These are phyloP conservation scores for Closterium sp. DNA, from an alignment of 139 green algal species.

Conservation along the genomic window DNA sequence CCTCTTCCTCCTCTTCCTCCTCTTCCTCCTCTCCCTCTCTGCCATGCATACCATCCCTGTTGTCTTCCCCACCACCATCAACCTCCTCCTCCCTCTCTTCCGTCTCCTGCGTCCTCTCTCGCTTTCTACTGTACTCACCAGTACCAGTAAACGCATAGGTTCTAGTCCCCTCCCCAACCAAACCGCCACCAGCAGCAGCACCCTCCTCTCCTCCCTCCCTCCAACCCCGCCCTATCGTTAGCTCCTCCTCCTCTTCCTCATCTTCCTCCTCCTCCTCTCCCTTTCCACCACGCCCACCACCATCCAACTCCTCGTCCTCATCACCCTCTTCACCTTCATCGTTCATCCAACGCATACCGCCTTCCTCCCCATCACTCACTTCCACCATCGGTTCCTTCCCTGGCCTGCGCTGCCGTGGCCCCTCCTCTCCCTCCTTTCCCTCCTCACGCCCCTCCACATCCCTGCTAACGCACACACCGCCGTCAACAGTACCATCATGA, in stretches of 20 bases:
- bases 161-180: background rate
- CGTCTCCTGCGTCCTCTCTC: background rate
- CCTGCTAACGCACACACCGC: no score
- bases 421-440: background rate
- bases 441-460: no score
- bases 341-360: no score
- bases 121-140: background rate
- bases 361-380: background rate
- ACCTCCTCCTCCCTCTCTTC: background rate
- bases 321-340: no score
- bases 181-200: no score
- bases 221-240: no score
- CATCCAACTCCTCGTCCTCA: no score
- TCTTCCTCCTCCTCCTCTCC: no score
- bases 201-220: no score
- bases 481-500: no score
- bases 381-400: background rate
- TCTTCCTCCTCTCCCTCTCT: background rate
- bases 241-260: background rate
- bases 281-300: no score
- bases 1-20: background rate
- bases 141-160: background rate
- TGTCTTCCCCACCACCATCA: background rate
- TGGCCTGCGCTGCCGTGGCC: background rate
- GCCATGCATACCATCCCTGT: background rate